Evolutionary conservation across 805 yeast genomes (phyloP).

Genomic region (Myxozyma neglecta): DNA sequence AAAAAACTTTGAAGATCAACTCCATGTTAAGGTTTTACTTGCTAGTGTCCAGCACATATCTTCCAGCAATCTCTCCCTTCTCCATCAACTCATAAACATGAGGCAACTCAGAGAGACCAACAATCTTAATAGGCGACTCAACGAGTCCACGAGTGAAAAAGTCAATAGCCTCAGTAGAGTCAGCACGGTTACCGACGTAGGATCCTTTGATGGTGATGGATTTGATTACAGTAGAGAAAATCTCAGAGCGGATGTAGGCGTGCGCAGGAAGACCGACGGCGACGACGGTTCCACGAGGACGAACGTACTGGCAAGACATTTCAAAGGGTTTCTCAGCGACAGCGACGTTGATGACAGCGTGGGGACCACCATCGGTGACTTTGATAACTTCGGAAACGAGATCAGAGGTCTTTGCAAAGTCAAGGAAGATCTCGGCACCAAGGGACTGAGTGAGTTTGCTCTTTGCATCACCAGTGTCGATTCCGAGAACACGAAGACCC

Average conservation of each 20-base stretch:
- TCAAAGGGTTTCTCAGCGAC: conserved; percentile 68
- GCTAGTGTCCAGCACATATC: conserved; percentile 80
- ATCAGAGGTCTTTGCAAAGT: conserved; percentile 57
- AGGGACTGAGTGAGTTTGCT: conserved; percentile 53
- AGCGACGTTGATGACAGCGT: conserved; percentile 73
- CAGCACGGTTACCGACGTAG: conserved; percentile 87
- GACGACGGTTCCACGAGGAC: conserved; percentile 69
- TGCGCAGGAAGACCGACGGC: conserved; percentile 78
- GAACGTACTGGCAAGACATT: conserved; percentile 59
- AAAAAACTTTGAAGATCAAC: not conserved
- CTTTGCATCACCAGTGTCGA: conserved; percentile 71
- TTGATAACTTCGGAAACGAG: conserved; percentile 55
- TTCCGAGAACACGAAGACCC: conserved; percentile 71
- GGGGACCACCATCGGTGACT: conserved; percentile 72
- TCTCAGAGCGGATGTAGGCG: conserved; percentile 68
- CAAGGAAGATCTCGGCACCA: conserved; percentile 67
- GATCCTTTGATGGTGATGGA: conserved; percentile 75
- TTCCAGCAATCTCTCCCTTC: conserved; percentile 81
- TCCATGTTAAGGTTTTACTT: conserved; percentile 38
- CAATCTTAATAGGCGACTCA: conserved; percentile 71
- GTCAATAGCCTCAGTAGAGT: conserved; percentile 76
- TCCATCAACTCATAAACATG: conserved; percentile 73
- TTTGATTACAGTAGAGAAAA: conserved; percentile 72
- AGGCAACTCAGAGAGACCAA: conserved; percentile 70
- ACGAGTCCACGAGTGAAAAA: conserved; percentile 72